These are phyloP conservation scores for Picea glauca DNA, from an alignment of 75 land plant species.

Conservation along the genomic window DNA sequence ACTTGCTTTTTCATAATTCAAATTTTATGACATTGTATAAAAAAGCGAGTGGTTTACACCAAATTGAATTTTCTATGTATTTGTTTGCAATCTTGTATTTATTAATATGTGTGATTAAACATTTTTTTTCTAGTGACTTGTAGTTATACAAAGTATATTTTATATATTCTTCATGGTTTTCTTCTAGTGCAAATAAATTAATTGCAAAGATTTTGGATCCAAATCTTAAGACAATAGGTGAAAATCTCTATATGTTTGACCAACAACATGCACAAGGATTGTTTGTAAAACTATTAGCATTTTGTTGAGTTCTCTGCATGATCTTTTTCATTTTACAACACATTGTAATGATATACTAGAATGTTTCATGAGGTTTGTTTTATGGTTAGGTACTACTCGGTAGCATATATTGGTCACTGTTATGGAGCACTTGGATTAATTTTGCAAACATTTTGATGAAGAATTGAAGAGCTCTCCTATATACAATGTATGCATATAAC, in stretches of 20 bases:
- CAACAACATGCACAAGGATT: background rate
- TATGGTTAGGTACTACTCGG: background rate
- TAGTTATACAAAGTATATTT: slow-evolving; percentile 51
- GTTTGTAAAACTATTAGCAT: background rate
- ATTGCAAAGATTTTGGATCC: slow-evolving; percentile 47
- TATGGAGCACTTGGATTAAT: background rate
- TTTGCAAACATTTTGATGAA: background rate
- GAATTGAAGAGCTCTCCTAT: background rate
- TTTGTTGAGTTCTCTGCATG: background rate
- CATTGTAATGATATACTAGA: background rate
- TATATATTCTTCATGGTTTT: slow-evolving; percentile 56
- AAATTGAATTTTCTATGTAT: background rate
- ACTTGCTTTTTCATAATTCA: slow-evolving; percentile 73
- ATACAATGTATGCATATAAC: background rate
- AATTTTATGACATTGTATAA: slow-evolving; percentile 62
- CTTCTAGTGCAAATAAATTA: slow-evolving; percentile 38
- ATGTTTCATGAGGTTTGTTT: background rate
- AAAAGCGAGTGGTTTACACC: slow-evolving; percentile 29
- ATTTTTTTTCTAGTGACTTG: background rate
- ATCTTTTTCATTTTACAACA: no score
- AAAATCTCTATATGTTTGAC: background rate
- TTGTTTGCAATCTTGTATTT: background rate
- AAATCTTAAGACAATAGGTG: slow-evolving; percentile 43
- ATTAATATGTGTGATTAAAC: background rate
- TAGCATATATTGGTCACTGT: background rate